phyloP scores from a whole-genome alignment of 2,329 filamentous ascomycete species.

The Teratosphaeria nubilosa region DNA sequence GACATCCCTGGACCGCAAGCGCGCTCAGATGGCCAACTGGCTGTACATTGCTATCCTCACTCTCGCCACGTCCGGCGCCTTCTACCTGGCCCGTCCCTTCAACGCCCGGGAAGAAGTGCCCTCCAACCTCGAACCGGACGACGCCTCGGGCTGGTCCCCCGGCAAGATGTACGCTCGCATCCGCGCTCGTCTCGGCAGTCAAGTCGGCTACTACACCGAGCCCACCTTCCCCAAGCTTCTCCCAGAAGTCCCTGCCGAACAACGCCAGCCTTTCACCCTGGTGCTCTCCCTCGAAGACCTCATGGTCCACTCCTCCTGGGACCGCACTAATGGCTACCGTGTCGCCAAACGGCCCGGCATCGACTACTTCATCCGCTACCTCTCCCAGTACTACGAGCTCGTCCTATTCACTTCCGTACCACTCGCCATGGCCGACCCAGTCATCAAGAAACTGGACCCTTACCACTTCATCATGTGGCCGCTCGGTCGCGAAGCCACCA shows the following conservation, averaged over 20 bases:
- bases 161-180: constrained; percentile 71
- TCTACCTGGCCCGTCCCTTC: constrained; percentile 84
- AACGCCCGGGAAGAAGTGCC: constrained; percentile 57
- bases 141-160: constrained; percentile 69
- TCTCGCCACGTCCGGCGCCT: constrained; percentile 46
- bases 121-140: constrained; percentile 46
- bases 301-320: constrained; percentile 90
- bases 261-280: constrained; percentile 81
- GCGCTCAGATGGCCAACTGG: constrained; percentile 65
- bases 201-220: constrained; percentile 88
- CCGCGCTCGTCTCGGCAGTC: constrained; percentile 61
- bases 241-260: constrained; percentile 65
- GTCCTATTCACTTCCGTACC: constrained; percentile 91
- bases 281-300: constrained; percentile 90
- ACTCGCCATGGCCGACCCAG: constrained; percentile 70
- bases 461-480: constrained; percentile 94
- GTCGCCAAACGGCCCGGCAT: constrained; percentile 88
- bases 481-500: constrained; percentile 89
- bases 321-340: constrained; percentile 86
- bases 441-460: constrained; percentile 88
- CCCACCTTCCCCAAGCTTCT: constrained; percentile 90
- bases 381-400: constrained; percentile 95
- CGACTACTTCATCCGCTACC: constrained; percentile 94
- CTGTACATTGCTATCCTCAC: constrained; percentile 55
- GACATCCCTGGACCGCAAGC: constrained; percentile 77